These are phyloP conservation scores for Diaporthe vaccinii DNA, from an alignment of 2,329 filamentous ascomycete species.

Conservation along the genomic window DNA sequence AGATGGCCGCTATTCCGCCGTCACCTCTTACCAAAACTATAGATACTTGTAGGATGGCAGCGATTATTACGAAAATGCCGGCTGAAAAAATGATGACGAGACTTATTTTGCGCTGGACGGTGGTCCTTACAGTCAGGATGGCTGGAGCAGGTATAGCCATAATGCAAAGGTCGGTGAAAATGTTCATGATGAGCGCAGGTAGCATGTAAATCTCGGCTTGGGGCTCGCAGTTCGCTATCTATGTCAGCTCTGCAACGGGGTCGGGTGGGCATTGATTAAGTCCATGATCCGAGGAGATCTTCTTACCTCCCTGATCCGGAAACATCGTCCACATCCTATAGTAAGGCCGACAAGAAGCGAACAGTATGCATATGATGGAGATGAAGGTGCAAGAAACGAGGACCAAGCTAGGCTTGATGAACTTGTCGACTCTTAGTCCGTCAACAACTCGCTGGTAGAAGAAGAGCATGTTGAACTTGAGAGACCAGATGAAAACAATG, in stretches of 20 bases:
- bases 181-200: conserved; percentile 51
- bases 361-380: conserved; percentile 47
- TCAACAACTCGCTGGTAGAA: conserved; percentile 54
- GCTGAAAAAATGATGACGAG: conserved; percentile 51
- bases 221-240: conserved; percentile 47
- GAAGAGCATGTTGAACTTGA: conserved; percentile 58
- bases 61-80: conserved; percentile 52
- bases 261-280: too few relatives aligned
- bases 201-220: conserved; percentile 51
- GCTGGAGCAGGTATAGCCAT: conserved; percentile 53
- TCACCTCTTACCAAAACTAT: conserved; percentile 46
- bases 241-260: neutral
- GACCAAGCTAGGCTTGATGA: conserved; percentile 52
- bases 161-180: conserved; percentile 52
- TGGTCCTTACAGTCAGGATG: conserved; percentile 48
- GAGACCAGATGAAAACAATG: conserved; percentile 53
- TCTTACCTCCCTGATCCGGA: conserved; percentile 54
- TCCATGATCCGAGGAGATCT: too few relatives aligned
- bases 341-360: conserved; percentile 52
- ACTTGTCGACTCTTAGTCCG: conserved; percentile 52
- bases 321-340: conserved; percentile 52
- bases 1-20: conserved; percentile 47
- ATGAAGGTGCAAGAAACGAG: conserved; percentile 47
- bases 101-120: conserved; percentile 48
- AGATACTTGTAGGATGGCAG: conserved; percentile 46